A percentile compares a stretch with the other conserved stretches of the same genome.
Conservation (phyloP, 2,329 filamentous ascomycete species). For the Colletotrichum sp. region DNA sequence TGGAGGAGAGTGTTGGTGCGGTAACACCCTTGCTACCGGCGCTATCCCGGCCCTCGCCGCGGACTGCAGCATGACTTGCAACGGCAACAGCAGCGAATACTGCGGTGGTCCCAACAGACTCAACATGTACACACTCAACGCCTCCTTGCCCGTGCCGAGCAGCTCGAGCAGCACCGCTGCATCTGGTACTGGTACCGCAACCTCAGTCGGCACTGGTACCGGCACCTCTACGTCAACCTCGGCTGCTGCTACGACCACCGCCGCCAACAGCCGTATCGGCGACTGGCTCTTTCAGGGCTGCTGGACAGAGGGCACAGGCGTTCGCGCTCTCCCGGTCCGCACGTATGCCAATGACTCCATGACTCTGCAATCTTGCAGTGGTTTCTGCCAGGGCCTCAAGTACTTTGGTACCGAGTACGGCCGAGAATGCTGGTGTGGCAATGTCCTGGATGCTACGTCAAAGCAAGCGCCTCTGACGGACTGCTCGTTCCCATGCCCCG, state of each 20-base stretch:
- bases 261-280: constrained; percentile 26
- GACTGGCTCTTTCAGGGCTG: constrained; percentile 40
- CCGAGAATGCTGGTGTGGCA: constrained; percentile 44
- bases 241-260: not conserved
- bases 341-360: constrained; percentile 35
- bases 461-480: constrained; percentile 31
- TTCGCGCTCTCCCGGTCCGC: constrained; percentile 33
- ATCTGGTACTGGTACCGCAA: not conserved
- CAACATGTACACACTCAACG: not conserved
- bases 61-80: constrained; percentile 41
- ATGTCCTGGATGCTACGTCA: constrained; percentile 31
- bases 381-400: constrained; percentile 31
- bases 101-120: constrained; percentile 37
- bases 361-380: constrained; percentile 38
- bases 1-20: constrained; percentile 46
- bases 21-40: constrained; percentile 30
- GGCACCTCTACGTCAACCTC: not conserved
- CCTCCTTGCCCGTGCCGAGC: not conserved
- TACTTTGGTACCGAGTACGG: constrained; percentile 42
- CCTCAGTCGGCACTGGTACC: not conserved
- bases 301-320: constrained; percentile 36
- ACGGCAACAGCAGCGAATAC: constrained; percentile 39
- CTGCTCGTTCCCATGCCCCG: constrained; percentile 37
- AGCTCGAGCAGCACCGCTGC: not conserved
- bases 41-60: constrained; percentile 31